Evolutionary conservation across 106 monocot species (phyloP), one percentile per base, ranked within the genome.

Genomic region (Iris macrosiphon): DNA sequence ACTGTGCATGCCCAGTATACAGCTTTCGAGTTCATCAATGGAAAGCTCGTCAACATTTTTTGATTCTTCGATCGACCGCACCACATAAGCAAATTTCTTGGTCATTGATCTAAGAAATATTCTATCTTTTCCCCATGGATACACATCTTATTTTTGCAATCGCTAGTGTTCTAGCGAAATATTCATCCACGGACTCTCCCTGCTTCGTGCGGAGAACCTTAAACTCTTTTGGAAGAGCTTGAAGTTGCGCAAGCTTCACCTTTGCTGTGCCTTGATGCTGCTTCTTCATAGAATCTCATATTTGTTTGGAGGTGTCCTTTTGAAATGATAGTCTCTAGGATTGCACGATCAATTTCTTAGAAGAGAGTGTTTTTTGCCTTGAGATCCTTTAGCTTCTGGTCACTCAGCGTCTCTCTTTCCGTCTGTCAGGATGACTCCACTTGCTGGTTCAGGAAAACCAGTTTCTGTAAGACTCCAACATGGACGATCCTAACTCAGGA

Each of bases 261-360:
- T 20, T 47, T 47, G 47, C 17, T 7, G 47, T 13, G 7, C 47
- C 47, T 20, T 47, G 18, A 20, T 19, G 17, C 47, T 47, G 9
- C 47, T 47, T 1, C 6, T 22, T 47, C 47, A 47, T 47, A 19
- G 47, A 47, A n/a, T 47, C 47, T n/a, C 47, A 47, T 7, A 47
- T 47, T 16, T 47, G 47, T 20, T 47, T 47, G 47, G 47, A 14
- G 18, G 47, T 47, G 7, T 47, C 47, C n/a, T n/a, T n/a, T n/a
- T n/a, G n/a, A n/a, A n/a, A n/a, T n/a, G n/a, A n/a, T n/a, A n/a
- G n/a, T n/a, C n/a, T n/a, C n/a, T n/a, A n/a, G n/a, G n/a, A n/a
- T n/a, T n/a, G n/a, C n/a, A n/a, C n/a, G n/a, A n/a, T n/a, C n/a
- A n/a, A n/a, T n/a, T n/a, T n/a, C n/a, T n/a, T n/a, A n/a, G n/a